Percentiles rank a stretch among this genome's conserved stretches.
Conservation (phyloP, 1,284 basidiomycete species). For the Hemileia vastatrix region DNA sequence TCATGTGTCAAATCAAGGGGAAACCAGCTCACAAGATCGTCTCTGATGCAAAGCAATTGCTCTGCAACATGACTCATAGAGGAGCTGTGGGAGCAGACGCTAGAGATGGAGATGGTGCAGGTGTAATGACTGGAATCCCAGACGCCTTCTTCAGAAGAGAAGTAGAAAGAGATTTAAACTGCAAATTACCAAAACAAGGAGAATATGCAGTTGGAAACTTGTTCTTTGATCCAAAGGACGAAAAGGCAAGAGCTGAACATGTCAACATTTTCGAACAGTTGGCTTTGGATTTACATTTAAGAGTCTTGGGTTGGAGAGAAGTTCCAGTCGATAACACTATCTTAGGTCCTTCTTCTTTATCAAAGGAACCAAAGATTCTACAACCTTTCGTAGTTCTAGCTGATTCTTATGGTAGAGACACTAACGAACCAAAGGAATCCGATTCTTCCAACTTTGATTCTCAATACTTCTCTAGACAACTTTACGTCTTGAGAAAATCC, state of each 20-base stretch:
- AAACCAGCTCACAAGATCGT: conserved; percentile 43
- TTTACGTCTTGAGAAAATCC: conserved; percentile 41
- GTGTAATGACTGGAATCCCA: conserved; percentile 43
- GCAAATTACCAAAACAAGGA: conserved; percentile 35
- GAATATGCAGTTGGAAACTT: conserved; percentile 42
- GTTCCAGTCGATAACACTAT: conserved; percentile 43
- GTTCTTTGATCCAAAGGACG: conserved; percentile 40
- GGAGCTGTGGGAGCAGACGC: conserved; percentile 41
- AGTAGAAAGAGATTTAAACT: conserved; percentile 31
- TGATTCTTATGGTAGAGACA: too few species aligned
- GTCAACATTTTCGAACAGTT: too few species aligned
- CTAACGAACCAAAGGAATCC: conserved; percentile 18
- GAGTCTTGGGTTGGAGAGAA: conserved; percentile 42
- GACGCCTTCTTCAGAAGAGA: conserved; percentile 40
- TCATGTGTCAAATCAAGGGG: conserved; percentile 43
- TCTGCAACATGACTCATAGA: conserved; percentile 44
- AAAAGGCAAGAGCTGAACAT: conserved; percentile 31
- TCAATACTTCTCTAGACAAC: conserved; percentile 38
- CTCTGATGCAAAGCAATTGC: conserved; percentile 36
- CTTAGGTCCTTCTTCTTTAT: conserved; percentile 38
- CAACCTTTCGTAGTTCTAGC: conserved; percentile 41
- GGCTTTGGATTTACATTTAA: conserved; percentile 36
- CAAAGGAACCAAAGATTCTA: conserved; percentile 41
- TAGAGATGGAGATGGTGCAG: conserved; percentile 41
- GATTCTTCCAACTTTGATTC: conserved; percentile 30